A percentile compares a stretch with the other conserved stretches of the same genome.
These are phyloP conservation scores for Suillus decipiens DNA, from an alignment of 768 basidiomycete species.

Conservation along the genomic window DNA sequence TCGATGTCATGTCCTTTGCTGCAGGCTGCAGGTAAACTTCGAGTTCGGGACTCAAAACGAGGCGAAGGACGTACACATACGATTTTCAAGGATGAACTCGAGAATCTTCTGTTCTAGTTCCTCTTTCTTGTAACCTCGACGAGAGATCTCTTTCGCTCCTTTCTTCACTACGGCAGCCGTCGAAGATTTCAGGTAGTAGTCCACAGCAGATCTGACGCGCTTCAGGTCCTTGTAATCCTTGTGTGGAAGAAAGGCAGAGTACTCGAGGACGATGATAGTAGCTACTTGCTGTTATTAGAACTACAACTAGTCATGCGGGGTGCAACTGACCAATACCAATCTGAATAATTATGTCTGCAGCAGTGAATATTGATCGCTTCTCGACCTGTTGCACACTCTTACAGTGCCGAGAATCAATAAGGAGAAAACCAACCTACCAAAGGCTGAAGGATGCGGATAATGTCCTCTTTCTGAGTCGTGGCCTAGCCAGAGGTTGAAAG, in stretches of 20 bases:
- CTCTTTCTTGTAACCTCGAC: neutral
- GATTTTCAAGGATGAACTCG: neutral
- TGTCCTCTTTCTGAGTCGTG: fast-evolving
- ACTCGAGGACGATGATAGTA: neutral
- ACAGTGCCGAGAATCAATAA: neutral
- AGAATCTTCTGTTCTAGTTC: neutral
- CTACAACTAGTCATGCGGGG: neutral
- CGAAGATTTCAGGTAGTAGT: neutral
- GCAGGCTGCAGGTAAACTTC: neutral
- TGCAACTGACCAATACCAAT: neutral
- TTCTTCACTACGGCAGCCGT: neutral
- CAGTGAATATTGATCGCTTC: neutral
- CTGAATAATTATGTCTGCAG: neutral
- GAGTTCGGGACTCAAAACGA: neutral
- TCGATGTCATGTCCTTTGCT: neutral
- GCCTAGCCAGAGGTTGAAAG: neutral
- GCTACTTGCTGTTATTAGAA: neutral
- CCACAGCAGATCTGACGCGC: neutral
- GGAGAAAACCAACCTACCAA: neutral
- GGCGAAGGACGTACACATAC: neutral
- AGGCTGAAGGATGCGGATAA: neutral
- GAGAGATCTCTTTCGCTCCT: neutral
- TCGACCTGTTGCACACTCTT: neutral
- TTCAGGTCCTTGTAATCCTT: too few relatives aligned
- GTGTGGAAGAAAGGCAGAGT: neutral